Base-by-base conservation (phyloP, 148 eudicot genomes). In the Nyssa sinensis region DNA sequence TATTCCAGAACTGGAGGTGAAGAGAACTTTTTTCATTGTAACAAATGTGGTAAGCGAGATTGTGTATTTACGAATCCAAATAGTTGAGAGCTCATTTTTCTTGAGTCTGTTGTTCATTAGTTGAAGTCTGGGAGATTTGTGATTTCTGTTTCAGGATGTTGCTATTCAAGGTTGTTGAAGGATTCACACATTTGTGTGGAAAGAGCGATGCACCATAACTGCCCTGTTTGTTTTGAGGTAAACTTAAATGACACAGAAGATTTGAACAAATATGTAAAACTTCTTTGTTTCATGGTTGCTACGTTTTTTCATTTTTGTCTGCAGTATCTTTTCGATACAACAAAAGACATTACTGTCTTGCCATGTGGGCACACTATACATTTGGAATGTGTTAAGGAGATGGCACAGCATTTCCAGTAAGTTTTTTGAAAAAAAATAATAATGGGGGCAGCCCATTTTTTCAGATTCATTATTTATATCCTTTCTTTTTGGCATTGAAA, bases 181-280 rank as follows among this genome's bases (percentile, higher is more conserved):
- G 91, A 85, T 68, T 74, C 89, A 64, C 97, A 92, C 77, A 77
- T 49, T 25, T 92, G 97, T 67, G 78, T 92, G 30, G 97, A 92
- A 77, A 81, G 84, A 81, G 93, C 97, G 25, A 85, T 92, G 97
- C 97, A 92, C 79, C 94, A 90, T 75, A 86, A 88, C 77, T 92
- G 97, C 61, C 93, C 97, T 16, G 84, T 92, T 78, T 92, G 97
- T 84, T 90, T 84, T 24, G 97, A 92, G 97, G 97, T 85, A 68
- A 71, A 53, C 11, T 13, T 65, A 28, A 14, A 1, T 29, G 32
- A 7, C 19, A n/a, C n/a, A n/a, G 59, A 55, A 55, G 17, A 17
- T n/a, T 17, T 2, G 7, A n/a, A 55, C 4, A n/a, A 21, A 55
- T 55, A 19, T 55, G 25, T 2, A 21, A 55, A n/a, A 55, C n/a